These are phyloP conservation scores for Amoebophrya sp. DNA, from an alignment of 169 alveolate species.

Conservation along the genomic window DNA sequence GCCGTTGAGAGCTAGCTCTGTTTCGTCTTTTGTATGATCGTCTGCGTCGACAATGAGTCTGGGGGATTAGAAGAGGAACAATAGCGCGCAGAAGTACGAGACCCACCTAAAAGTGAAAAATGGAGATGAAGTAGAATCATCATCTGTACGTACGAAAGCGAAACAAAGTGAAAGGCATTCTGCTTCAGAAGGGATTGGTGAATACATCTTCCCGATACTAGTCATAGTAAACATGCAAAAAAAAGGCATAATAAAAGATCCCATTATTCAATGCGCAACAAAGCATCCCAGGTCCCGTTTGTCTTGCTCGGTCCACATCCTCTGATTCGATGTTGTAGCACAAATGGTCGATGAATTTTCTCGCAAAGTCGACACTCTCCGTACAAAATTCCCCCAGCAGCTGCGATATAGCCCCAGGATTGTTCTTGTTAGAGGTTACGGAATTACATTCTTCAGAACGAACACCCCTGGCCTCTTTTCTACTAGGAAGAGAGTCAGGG, in stretches of 20 bases:
- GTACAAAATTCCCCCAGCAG: neutral
- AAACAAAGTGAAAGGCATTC: too few species aligned
- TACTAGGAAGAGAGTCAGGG: too few species aligned
- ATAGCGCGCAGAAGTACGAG: too few species aligned
- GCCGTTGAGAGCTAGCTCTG: neutral
- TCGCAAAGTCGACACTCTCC: neutral
- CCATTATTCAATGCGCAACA: neutral
- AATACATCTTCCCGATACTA: too few species aligned
- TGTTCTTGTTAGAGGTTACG: neutral
- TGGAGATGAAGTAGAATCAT: too few species aligned
- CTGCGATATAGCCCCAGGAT: neutral
- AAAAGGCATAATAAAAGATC: too few species aligned
- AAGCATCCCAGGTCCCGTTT: neutral
- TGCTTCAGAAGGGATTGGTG: too few species aligned
- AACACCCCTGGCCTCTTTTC: too few species aligned
- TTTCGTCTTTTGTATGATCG: neutral
- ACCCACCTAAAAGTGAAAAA: too few species aligned
- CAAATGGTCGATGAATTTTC: neutral
- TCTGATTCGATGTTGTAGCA: neutral
- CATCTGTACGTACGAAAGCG: too few species aligned
- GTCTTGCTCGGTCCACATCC: neutral
- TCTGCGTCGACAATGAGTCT: neutral
- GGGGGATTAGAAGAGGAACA: neutral
- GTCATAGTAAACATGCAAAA: too few species aligned
- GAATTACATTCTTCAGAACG: too few species aligned